phyloP scores from a whole-genome alignment of 2,329 filamentous ascomycete species.

The Penicillium freii region DNA sequence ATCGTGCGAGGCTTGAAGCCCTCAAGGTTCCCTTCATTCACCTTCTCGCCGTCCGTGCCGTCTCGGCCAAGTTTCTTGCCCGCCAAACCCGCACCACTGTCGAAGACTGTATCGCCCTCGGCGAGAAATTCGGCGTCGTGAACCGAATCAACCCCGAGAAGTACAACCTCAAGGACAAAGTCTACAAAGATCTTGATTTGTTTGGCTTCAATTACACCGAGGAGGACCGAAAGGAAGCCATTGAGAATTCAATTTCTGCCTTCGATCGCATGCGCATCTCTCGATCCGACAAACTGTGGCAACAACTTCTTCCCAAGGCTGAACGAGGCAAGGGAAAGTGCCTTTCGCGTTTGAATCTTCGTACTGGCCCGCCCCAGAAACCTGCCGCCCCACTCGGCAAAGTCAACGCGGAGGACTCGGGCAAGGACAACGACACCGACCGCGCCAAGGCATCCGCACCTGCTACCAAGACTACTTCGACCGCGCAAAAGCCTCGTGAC shows the following conservation, averaged over 20 bases:
- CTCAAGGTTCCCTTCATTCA: constrained; percentile 49
- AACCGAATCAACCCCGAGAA: constrained; percentile 50
- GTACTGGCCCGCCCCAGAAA: constrained; percentile 11
- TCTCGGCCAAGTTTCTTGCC: constrained; percentile 49
- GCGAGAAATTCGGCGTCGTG: constrained; percentile 54
- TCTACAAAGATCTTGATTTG: constrained; percentile 61
- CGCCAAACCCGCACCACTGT: constrained; percentile 49
- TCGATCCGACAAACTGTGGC: constrained; percentile 61
- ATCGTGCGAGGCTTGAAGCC: constrained; percentile 42
- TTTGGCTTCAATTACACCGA: constrained; percentile 60
- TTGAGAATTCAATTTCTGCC: constrained; percentile 61
- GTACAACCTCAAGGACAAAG: constrained; percentile 57
- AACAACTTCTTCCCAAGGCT: constrained; percentile 58
- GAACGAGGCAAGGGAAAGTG: constrained; percentile 62
- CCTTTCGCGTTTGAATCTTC: constrained; percentile 58
- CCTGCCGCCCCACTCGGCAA: constrained; percentile 11
- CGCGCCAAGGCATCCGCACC: constrained; percentile 28
- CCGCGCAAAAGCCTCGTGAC: constrained; percentile 40
- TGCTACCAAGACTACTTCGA: constrained; percentile 27
- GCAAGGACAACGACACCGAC: constrained; percentile 42
- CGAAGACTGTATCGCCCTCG: constrained; percentile 48
- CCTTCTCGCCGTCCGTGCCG: constrained; percentile 55
- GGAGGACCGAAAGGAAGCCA: constrained; percentile 58
- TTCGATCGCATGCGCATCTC: constrained; percentile 62
- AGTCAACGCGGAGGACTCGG: constrained; percentile 40